Percentiles rank a stretch among this genome's conserved stretches.
Conservation (phyloP, 768 basidiomycete species). For the Mycena olivaceomarginata region DNA sequence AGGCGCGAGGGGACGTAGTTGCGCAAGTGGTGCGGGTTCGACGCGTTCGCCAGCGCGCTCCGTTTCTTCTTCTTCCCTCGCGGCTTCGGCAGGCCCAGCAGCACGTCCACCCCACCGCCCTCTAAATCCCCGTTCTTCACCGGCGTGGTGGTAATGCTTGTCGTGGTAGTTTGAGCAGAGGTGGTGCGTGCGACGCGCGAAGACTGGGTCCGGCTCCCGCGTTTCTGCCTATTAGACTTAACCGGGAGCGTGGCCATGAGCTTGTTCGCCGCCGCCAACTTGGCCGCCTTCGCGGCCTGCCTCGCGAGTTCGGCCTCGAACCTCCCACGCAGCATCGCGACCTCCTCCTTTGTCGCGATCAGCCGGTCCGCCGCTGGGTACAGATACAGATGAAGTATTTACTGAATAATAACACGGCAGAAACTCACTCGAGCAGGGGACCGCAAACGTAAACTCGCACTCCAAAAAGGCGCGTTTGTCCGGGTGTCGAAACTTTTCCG, state of each 20-base stretch:
- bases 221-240: slow-evolving; percentile 46
- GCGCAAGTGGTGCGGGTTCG: slow-evolving; percentile 95
- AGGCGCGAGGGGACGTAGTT: slow-evolving; percentile 95
- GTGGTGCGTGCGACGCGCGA: slow-evolving; percentile 13
- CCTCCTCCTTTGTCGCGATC: slow-evolving; percentile 81
- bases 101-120: slow-evolving; percentile 19
- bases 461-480: slow-evolving; percentile 70
- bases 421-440: slow-evolving; percentile 81
- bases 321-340: slow-evolving; percentile 75
- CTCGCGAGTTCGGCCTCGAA: slow-evolving; percentile 86
- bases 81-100: slow-evolving; percentile 49
- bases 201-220: slow-evolving; percentile 48
- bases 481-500: slow-evolving; percentile 60
- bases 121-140: not conserved
- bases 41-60: slow-evolving; percentile 91
- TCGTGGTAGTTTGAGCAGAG: slow-evolving; percentile 15
- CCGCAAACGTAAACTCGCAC: slow-evolving; percentile 76
- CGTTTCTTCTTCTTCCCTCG: slow-evolving; percentile 94
- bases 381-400: not conserved
- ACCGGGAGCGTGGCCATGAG: slow-evolving; percentile 52
- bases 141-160: slow-evolving; percentile 1
- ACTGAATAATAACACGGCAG: not conserved
- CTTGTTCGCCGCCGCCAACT: slow-evolving; percentile 65
- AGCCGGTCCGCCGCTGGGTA: slow-evolving; percentile 82
- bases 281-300: slow-evolving; percentile 79